phyloP scores from a whole-genome alignment of 352 stramenopile genomes.

The Globisporangium camurandrum region DNA sequence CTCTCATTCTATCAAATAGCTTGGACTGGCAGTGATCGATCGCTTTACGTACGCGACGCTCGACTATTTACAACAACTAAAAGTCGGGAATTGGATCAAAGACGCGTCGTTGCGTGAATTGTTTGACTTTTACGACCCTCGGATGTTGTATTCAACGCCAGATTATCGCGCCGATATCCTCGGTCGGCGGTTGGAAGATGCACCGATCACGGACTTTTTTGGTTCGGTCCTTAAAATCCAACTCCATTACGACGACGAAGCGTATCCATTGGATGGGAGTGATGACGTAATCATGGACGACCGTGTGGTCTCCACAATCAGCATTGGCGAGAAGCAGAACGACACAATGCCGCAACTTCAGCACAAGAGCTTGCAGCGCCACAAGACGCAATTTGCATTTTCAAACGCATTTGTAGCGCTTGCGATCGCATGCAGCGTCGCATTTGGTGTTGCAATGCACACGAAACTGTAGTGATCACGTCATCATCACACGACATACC shows the following conservation, averaged over 20 bases:
- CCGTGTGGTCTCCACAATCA: too few species aligned
- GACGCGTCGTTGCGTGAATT: conserved; percentile 59
- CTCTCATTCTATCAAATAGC: conserved; percentile 15
- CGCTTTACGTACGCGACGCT: conserved; percentile 87
- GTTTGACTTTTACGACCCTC: conserved; percentile 80
- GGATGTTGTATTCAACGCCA: conserved; percentile 75
- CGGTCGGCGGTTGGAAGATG: conserved; percentile 52
- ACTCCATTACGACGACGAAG: conserved; percentile 60
- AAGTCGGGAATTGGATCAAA: conserved; percentile 64
- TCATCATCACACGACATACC: too few species aligned
- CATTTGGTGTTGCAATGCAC: conserved; percentile 23
- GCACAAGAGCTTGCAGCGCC: neutral
- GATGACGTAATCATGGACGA: neutral
- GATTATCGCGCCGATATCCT: conserved; percentile 75
- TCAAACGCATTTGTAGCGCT: conserved; percentile 30
- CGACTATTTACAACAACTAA: conserved; percentile 83
- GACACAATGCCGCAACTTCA: neutral
- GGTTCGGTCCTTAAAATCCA: conserved; percentile 80
- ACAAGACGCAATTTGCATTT: conserved; percentile 29
- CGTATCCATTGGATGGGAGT: conserved; percentile 53
- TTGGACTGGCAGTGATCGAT: conserved; percentile 85
- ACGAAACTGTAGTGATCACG: conserved; percentile 31
- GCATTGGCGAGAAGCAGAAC: too few species aligned
- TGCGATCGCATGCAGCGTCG: conserved; percentile 14
- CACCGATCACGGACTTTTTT: conserved; percentile 86